Evolutionary conservation across 108 stramenopile genomes (phyloP), one percentile per base, ranked within the genome.

Genomic region (Stephanodiscus minutulus): DNA sequence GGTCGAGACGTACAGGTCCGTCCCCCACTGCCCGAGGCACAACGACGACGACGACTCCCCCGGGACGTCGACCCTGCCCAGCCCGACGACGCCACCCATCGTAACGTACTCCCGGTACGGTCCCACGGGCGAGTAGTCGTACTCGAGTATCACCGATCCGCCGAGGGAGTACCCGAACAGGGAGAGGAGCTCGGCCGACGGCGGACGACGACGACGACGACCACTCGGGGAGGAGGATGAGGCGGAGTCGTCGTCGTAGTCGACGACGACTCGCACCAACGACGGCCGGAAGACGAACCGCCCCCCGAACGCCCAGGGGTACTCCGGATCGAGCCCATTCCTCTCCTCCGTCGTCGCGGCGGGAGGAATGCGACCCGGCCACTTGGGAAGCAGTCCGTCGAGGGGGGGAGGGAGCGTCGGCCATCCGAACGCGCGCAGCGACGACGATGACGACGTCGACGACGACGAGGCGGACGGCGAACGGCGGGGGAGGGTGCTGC

Each of bases 51-150:
- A 7, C 22, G 17, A 33, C 50, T 61, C 39, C 20, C 41, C 64
- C n/a, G 27, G 52, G 11, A 72, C 49, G 56, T 64, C 24, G 27
- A 77, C 81, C 4, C 31, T 10, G 6, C 76, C 76, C 25, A 43
- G 11, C 0, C 62, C 72, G 12, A 86, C 83, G 4, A 83, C 12
- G 12, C 83, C 82, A 0, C 79, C 79, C 83, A 86, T 83, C 1
- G 61, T 71, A 13, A 83, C 85, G 27, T 82, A 83, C 52, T 86
- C 85, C 52, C 76, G 46, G 56, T 86, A 86, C 3, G 85, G 83
- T 13, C 85, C 85, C 52, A 86, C 83, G n/a, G 85, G 85, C 8
- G 85, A 86, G 0, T 60, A 47, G 31, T 86, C 85, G 61, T 86
- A 86, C 67, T 86, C 85, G 43, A 86, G 56, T 12, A 70, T 59